Base-by-base conservation (phyloP, 805 yeast genomes). In the Millerozyma miso region DNA sequence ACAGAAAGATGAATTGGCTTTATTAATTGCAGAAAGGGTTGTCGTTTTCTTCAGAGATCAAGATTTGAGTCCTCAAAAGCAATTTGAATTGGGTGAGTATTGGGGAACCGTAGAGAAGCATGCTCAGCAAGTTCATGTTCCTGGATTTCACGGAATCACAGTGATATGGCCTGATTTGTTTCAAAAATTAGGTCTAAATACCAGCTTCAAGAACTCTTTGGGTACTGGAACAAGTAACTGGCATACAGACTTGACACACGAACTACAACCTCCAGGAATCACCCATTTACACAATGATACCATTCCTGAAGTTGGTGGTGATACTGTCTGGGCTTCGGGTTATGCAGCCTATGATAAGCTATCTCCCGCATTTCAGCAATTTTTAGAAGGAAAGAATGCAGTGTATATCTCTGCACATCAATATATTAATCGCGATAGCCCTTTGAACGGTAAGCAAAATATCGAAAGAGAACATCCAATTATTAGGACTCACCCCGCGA, bases 401-500 rank as follows among this genome's bases (percentile, higher is more conserved):
- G 57, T 69, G 32, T 66, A 62, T 54, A 49, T 52, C 29, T 68
- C 69, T 33, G 76, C 76, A 39, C 74, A 74, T 47, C 59, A 61
- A 31, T 69, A 68, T 46, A 54, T 65, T 31, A 70, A 72, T 42
- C 65, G 76, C 44, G 61, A 69, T 17, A 66, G 67, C 19, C 80
- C 79, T 18, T 65, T 77, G 19, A 60, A 60, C 42, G 74, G 76
- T n/a, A 73, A 71, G 14, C 67, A 68, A 43, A 69, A 68, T 41
- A 64, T 79, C 41, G 80, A 71, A 49, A 71, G 81, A 58, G 76
- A 71, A 45, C 86, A 81, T 59, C 85, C 84, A 2, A 48, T 81
- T 19, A 73, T 81, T 31, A 73, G 85, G 62, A 77, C 83, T 33
- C 81, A 81, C 50, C 85, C 86, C 6, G 81, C 74, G 8, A 80